Evolutionary conservation across 108 stramenopile genomes (phyloP).

Genomic region (Nitzschia sp.): DNA sequence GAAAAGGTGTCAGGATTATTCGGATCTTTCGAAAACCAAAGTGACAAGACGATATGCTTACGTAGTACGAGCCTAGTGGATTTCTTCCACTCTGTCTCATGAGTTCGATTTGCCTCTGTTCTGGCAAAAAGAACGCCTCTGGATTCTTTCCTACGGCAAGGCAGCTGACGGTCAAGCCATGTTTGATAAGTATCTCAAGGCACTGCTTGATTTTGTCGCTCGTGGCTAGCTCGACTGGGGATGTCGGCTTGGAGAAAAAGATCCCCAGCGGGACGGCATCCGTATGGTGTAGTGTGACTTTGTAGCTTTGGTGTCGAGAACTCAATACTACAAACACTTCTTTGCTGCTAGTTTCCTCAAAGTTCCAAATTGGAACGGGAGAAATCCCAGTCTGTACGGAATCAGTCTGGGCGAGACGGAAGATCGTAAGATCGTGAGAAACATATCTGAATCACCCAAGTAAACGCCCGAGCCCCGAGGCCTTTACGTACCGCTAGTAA

Average conservation of each 20-base stretch:
- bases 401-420: neutral
- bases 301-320: neutral
- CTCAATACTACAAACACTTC: neutral
- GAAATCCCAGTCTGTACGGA: neutral
- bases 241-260: neutral
- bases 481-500: neutral
- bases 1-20: neutral
- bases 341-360: neutral
- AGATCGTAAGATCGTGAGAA: neutral
- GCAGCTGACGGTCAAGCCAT: neutral
- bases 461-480: neutral
- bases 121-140: neutral
- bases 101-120: neutral
- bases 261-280: neutral
- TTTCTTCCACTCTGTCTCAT: neutral
- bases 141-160: conserved; percentile 8
- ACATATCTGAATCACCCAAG: neutral
- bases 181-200: neutral
- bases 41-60: neutral
- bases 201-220: neutral
- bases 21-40: neutral
- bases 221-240: neutral
- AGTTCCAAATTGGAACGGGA: neutral
- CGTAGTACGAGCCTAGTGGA: neutral
- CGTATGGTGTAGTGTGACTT: neutral